Base-by-base conservation (phyloP, 306 rosid species). In the Begonia masoniana region DNA sequence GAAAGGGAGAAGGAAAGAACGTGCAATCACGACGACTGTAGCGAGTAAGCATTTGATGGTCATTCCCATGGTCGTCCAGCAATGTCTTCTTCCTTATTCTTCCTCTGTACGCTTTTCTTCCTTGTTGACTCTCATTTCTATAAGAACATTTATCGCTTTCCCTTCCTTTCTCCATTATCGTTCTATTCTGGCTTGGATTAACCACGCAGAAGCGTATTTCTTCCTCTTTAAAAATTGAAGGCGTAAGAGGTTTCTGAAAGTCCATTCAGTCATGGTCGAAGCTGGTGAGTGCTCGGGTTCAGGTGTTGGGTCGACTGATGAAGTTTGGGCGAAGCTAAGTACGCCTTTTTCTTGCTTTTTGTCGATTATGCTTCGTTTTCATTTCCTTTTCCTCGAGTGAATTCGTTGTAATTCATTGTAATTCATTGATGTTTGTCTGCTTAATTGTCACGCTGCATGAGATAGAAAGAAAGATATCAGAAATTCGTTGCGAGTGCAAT, bases 271-370 rank as follows among this genome's bases (percentile, higher is more conserved):
- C 23, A 84, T 78, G 93, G 80, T 3, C 51, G 95, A 79, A 62
- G 57, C 13, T 23, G 93, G 93, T 57, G 88, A 84, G 69, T 56
- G 70, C 68, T 84, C 94, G 3, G 71, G 70, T 56, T 56, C 79
- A 6, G 73, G 68, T 54, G 54, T 78, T 43, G 78, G 74, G 45
- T 64, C 74, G 58, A 46, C 80, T 3, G 63, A 64, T 36, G 77
- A 82, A 78, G 59, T 70, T 57, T 88, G 97, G 97, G 97, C 97
- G 15, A 77, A 71, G 75, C 93, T 88, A 51, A 87, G 95, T 85
- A 76, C 55, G 24, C 50, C 15, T 50, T 52, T 6, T 46, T 26
- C 15, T 7, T 17, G 35, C 36, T 39, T 26, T 31, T 41, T 50
- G 13, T 23, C 26, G 41, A 55, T 13, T 10, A 8, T 13, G 14